Evolutionary conservation across 2,329 filamentous ascomycete genomes (phyloP).

Genomic region (Blastomyces emzantsi): DNA sequence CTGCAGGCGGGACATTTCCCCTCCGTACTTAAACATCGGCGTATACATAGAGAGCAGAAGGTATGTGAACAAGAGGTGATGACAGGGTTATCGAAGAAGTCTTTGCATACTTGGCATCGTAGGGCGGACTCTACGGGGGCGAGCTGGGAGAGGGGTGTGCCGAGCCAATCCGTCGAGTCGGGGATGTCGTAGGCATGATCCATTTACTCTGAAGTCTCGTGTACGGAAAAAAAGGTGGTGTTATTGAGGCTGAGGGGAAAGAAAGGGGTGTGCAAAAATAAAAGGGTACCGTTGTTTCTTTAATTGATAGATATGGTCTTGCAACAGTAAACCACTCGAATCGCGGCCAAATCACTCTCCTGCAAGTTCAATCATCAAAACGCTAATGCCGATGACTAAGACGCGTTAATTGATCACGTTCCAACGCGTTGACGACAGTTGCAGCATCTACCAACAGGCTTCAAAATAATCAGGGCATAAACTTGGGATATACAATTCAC

Average conservation of each 20-base stretch:
- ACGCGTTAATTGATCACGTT: constrained; percentile 33
- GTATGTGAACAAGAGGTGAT: constrained; percentile 92
- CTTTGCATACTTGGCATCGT: constrained; percentile 95
- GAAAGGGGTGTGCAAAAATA: constrained; percentile 10
- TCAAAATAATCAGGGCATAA: not conserved
- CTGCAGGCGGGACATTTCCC: constrained; percentile 85
- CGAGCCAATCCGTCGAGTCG: constrained; percentile 42
- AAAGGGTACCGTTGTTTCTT: not conserved
- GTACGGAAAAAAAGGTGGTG: not conserved
- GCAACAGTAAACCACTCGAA: not conserved
- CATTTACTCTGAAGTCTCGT: constrained; percentile 19
- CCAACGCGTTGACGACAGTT: not conserved
- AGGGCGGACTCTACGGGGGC: constrained; percentile 65
- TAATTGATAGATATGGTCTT: not conserved
- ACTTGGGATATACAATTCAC: constrained; percentile 14
- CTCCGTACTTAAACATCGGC: constrained; percentile 70
- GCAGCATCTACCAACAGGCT: not conserved
- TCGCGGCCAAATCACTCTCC: not conserved
- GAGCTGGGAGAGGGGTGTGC: constrained; percentile 37
- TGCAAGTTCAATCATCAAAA: not conserved
- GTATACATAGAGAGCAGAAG: constrained; percentile 94
- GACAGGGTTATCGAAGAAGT: constrained; percentile 92
- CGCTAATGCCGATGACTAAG: constrained; percentile 36
- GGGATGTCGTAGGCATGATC: constrained; percentile 32
- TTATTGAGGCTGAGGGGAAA: not conserved